A percentile compares a stretch with the other conserved stretches of the same genome.
These are phyloP conservation scores for Globisporangium echinulatum DNA, from an alignment of 352 stramenopile genomes.

Conservation along the genomic window DNA sequence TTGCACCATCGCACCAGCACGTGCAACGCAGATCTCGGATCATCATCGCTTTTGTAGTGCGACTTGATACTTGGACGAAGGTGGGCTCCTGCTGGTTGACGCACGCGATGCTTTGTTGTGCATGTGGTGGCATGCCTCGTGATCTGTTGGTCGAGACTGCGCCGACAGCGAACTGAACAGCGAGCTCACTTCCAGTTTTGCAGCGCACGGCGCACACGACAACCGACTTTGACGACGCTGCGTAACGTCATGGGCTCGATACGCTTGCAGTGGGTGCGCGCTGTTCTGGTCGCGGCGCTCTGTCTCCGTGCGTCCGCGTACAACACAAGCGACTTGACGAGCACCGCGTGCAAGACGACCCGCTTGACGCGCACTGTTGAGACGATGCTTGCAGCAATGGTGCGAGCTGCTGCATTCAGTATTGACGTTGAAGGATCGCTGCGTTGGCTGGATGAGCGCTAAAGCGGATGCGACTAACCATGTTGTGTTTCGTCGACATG, in stretches of 20 bases:
- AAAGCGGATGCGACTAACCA: neutral
- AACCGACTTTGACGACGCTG: neutral
- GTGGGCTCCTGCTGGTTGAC: no score
- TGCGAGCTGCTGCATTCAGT: neutral
- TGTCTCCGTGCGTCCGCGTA: neutral
- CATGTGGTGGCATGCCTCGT: no score
- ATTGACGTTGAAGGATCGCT: no score
- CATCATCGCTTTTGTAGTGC: no score
- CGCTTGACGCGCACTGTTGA: neutral
- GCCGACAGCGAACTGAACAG: neutral
- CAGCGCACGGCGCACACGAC: neutral
- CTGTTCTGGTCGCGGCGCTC: conserved; percentile 1
- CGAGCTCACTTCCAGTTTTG: neutral
- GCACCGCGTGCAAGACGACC: neutral
- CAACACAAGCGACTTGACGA: no score
- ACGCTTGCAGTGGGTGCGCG: neutral
- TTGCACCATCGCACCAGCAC: no score
- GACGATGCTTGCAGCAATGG: conserved; percentile 10
- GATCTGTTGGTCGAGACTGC: neutral
- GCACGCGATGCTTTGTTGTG: neutral
- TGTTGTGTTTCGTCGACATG: no score
- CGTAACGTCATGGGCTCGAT: neutral
- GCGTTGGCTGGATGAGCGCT: no score
- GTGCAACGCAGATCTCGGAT: no score
- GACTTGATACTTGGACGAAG: no score